These are phyloP conservation scores for Firmiana major DNA, from an alignment of 345 rosid genomes.

Conservation along the genomic window DNA sequence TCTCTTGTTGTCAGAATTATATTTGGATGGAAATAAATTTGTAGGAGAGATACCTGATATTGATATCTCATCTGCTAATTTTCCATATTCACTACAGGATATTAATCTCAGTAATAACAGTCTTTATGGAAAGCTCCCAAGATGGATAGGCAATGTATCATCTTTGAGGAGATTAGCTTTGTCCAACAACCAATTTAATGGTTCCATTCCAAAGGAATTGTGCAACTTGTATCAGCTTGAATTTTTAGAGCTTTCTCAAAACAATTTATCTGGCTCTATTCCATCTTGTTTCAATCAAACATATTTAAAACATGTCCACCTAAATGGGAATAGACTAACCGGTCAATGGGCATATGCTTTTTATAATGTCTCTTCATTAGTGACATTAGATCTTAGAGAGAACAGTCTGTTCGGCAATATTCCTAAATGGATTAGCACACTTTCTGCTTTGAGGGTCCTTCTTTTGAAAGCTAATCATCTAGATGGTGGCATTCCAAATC, in stretches of 20 bases:
- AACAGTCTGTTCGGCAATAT: background rate
- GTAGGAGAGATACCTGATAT: background rate
- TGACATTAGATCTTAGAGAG: background rate
- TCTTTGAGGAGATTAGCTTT: background rate
- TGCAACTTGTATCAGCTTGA: background rate
- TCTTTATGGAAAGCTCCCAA: slow-evolving; percentile 14
- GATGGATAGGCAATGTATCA: slow-evolving; percentile 7
- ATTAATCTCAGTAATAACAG: slow-evolving; percentile 14
- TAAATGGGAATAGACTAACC: background rate
- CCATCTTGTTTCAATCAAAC: background rate
- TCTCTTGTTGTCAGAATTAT: background rate
- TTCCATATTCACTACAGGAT: background rate
- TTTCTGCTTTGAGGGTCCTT: background rate
- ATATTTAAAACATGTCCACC: background rate
- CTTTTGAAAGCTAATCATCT: slow-evolving; percentile 19
- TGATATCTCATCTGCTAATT: background rate
- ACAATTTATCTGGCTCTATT: background rate
- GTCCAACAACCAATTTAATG: slow-evolving; percentile 13
- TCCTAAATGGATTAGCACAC: background rate
- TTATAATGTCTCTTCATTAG: background rate
- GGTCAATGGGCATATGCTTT: background rate
- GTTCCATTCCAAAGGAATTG: background rate
- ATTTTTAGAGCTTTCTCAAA: slow-evolving; percentile 18
- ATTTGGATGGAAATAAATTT: slow-evolving; percentile 14
- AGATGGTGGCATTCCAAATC: slow-evolving; percentile 15